Percentiles rank a stretch among this genome's conserved stretches.
Evolutionary conservation across 495 filamentous ascomycete genomes (phyloP).

Genomic region (Tuber indicum): DNA sequence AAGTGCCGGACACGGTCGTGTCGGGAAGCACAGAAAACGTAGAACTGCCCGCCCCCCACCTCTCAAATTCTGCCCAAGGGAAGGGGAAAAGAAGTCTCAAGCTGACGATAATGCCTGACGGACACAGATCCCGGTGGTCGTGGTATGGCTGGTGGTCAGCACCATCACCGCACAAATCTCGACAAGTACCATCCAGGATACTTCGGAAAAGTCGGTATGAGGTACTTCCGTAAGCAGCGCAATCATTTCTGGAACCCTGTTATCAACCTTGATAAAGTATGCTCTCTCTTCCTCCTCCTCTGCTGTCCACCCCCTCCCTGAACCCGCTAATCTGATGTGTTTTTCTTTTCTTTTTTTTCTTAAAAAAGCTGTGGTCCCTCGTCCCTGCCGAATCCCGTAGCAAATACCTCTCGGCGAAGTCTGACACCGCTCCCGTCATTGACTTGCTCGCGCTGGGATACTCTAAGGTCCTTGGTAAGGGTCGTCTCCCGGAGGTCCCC

Average conservation of each 20-base stretch:
- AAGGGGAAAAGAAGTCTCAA: slow-evolving; percentile 10
- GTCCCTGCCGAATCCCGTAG: slow-evolving; percentile 66
- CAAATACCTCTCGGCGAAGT: slow-evolving; percentile 57
- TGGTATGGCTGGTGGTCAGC: slow-evolving; percentile 83
- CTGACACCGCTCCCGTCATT: slow-evolving; percentile 81
- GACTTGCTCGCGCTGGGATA: slow-evolving; percentile 88
- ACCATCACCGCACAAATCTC: slow-evolving; percentile 91
- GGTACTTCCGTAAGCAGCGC: slow-evolving; percentile 84
- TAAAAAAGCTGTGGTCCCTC: slow-evolving; percentile 61
- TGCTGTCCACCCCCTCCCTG: neutral
- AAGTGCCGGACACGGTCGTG: slow-evolving; percentile 84
- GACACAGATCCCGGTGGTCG: slow-evolving; percentile 42
- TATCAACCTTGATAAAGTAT: slow-evolving; percentile 86
- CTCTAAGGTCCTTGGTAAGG: slow-evolving; percentile 91
- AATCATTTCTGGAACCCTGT: slow-evolving; percentile 90
- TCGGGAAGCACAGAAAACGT: slow-evolving; percentile 90
- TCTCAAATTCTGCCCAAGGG: slow-evolving; percentile 2
- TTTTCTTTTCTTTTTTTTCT: slow-evolving; percentile 9
- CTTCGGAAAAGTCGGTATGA: slow-evolving; percentile 97
- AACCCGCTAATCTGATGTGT: slow-evolving; percentile 5
- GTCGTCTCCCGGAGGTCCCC: slow-evolving; percentile 75
- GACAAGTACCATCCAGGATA: slow-evolving; percentile 95
- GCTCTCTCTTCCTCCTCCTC: slow-evolving; percentile 17
- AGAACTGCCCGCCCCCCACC: slow-evolving; percentile 6
- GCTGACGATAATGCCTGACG: slow-evolving; percentile 7